phyloP scores from a whole-genome alignment of 179 eudicot species.

The Monotropa hypopitys region DNA sequence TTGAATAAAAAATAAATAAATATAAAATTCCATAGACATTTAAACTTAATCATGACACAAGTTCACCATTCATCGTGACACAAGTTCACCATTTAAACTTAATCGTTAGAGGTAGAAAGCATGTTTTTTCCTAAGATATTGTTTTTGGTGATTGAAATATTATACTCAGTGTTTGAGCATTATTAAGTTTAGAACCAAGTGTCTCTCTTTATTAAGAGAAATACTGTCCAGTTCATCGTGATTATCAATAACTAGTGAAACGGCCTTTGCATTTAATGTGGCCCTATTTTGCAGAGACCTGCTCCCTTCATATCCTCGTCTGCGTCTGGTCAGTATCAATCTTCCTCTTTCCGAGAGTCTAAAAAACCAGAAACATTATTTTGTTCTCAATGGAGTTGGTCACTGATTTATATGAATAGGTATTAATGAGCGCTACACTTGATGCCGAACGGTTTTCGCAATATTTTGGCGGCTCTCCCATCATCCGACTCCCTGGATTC shows the following conservation, averaged over 20 bases:
- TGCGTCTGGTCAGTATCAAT: slow-evolving; percentile 58
- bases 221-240: not conserved
- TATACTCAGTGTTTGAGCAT: not conserved
- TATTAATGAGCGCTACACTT: slow-evolving; percentile 93
- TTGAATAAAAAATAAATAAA: too few relatives aligned
- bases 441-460: slow-evolving; percentile 92
- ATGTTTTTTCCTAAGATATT: not conserved
- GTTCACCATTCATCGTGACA: too few relatives aligned
- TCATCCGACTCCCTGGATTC: slow-evolving; percentile 86
- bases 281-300: slow-evolving; percentile 55
- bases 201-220: not conserved
- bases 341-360: not conserved
- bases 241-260: not conserved
- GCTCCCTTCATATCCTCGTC: slow-evolving; percentile 70
- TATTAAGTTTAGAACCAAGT: not conserved
- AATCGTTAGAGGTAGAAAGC: not conserved
- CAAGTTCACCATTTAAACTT: not conserved
- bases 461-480: slow-evolving; percentile 94
- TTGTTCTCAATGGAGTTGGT: slow-evolving; percentile 2
- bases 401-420: slow-evolving; percentile 28
- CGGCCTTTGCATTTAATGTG: not conserved
- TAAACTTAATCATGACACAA: too few relatives aligned
- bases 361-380: not conserved
- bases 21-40: too few relatives aligned
- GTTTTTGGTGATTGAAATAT: not conserved